A percentile compares a stretch with the other conserved stretches of the same genome.
These are phyloP conservation scores for Phragmites australis DNA, from an alignment of 176 grass and related monocot genomes.

Conservation along the genomic window DNA sequence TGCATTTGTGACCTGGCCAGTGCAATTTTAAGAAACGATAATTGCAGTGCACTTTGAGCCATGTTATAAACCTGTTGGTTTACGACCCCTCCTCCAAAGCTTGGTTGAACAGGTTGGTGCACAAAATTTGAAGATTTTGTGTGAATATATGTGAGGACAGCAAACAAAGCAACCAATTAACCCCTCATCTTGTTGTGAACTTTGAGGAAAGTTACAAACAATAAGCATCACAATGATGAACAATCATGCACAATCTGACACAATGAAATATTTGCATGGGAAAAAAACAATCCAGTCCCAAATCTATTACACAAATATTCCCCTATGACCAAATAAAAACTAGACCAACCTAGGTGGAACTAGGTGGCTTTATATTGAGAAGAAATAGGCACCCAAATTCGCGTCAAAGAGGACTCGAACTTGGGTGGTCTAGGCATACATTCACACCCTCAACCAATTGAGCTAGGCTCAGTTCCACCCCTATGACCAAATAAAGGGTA, in stretches of 20 bases:
- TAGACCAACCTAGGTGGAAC: too few relatives aligned
- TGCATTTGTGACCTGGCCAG: neutral
- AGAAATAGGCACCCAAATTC: too few relatives aligned
- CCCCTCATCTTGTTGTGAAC: neutral
- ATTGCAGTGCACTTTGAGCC: neutral
- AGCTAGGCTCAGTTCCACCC: too few relatives aligned
- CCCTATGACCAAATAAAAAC: neutral
- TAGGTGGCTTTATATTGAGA: too few relatives aligned
- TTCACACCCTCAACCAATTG: too few relatives aligned
- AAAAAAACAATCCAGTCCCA: neutral
- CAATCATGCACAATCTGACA: neutral
- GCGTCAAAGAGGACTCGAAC: too few relatives aligned
- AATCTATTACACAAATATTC: neutral
- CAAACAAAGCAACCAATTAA: neutral
- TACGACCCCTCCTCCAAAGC: neutral
- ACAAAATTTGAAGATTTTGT: too few relatives aligned
- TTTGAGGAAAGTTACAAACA: neutral
- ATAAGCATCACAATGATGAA: neutral
- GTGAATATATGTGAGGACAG: too few relatives aligned
- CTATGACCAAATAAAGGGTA: too few relatives aligned
- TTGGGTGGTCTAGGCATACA: too few relatives aligned
- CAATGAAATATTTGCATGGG: too few relatives aligned
- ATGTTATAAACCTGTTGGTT: neutral
- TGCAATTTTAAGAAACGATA: neutral
- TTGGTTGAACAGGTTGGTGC: neutral